Conservation (phyloP, 371 early-diverging fungal species). For the Mucor velutinosus region DNA sequence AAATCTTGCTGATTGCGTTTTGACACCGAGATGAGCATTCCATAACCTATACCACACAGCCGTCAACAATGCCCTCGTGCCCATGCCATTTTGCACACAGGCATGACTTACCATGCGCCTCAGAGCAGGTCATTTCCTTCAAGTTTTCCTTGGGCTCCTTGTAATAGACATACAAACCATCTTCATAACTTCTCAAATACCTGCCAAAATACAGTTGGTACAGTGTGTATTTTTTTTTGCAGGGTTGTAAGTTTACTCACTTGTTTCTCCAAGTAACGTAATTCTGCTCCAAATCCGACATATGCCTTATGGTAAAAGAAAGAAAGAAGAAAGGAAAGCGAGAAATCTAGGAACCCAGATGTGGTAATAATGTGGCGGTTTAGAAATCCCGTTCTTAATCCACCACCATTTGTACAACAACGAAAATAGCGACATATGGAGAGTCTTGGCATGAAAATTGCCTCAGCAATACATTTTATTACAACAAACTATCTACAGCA, state of each 20-base stretch:
- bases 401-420: too few relatives aligned
- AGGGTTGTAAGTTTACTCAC: too few relatives aligned
- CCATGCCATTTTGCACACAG: neutral
- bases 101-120: constrained; percentile 46
- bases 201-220: neutral
- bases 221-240: neutral
- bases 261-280: constrained; percentile 41
- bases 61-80: neutral
- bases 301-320: constrained; percentile 11
- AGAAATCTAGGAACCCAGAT: neutral
- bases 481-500: neutral
- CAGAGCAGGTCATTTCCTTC: constrained; percentile 49
- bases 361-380: constrained; percentile 11
- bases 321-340: neutral
- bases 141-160: constrained; percentile 43
- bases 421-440: too few relatives aligned
- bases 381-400: neutral
- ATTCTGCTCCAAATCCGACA: constrained; percentile 34
- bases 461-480: neutral
- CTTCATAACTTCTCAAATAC: constrained; percentile 45
- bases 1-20: constrained; percentile 63
- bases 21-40: constrained; percentile 63
- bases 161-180: constrained; percentile 49
- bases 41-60: constrained; percentile 46
- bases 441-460: neutral